Evolutionary conservation across 805 yeast species (phyloP), one percentile per base, ranked within the genome.

Genomic region (Wickerhamomyces silvicola): DNA sequence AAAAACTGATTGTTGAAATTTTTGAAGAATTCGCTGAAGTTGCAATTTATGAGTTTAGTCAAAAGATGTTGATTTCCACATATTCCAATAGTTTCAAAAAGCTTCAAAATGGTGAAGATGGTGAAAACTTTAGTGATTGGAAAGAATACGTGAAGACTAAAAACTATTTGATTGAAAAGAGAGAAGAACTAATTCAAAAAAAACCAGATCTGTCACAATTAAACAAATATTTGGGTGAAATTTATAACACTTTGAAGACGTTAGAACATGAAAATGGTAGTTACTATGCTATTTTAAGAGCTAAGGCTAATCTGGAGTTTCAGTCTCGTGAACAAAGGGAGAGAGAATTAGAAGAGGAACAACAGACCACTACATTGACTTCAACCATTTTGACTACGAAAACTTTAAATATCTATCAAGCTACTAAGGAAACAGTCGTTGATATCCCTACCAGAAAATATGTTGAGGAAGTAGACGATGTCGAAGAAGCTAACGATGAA

Each of bases 1-100:
- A 72, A 46, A 50, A 59, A 14, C 52, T 60, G 14, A 68, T 78
- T 22, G 65, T 81, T 32, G 88, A 82, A 41, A 68, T 78, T 0
- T 69, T 78, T 50, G 88, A 81, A 52, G 81, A 81, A 39, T 82
- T 81, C 64, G 77, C 80, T 6, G 87, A 81, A 33, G 70, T 75
- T 6, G 66, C 82, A 18, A 66, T 81, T 33, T 67, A 60, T 42
- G 85, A 80, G 43, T 81, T 78, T 58, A 70, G 81, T 7, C 70
- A 71, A 32, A 69, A 74, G 36, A 66, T 81, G 48, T 68, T 77
- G 31, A 59, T 61, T 14, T 48, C 56, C 1, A 44, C 48, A 9
- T 48, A 38, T 26, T 41, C 50, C 7, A 34, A 38, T 4, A 37
- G 39, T 28, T 46, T 48, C 29, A 38, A 42, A 41, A 59, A 34